A percentile compares a stretch with the other conserved stretches of the same genome.
Evolutionary conservation across 148 eudicot genomes (phyloP).

Genomic region (Dianthus caryophyllus): DNA sequence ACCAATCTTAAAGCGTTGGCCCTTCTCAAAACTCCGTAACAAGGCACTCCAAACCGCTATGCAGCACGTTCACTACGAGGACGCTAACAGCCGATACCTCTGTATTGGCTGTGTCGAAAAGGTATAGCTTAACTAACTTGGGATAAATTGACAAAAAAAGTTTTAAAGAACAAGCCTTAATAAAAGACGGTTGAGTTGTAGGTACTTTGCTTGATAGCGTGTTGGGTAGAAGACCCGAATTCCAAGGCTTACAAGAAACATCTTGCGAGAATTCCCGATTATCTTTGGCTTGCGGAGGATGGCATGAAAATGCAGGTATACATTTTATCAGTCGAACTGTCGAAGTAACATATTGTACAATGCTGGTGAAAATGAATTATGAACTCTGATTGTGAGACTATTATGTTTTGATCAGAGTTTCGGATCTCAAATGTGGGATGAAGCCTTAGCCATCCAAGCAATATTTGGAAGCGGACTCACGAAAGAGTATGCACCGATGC

Average conservation of each 20-base stretch:
- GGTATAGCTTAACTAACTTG: constrained; percentile 20
- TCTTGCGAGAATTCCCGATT: constrained; percentile 61
- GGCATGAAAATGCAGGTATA: constrained; percentile 75
- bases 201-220: constrained; percentile 52
- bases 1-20: constrained; percentile 41
- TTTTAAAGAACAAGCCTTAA: no score
- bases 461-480: constrained; percentile 32
- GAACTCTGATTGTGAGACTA: no score
- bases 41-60: constrained; percentile 41
- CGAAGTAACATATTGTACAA: no score
- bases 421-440: constrained; percentile 60
- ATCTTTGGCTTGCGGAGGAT: constrained; percentile 62
- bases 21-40: constrained; percentile 34
- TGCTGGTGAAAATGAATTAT: no score
- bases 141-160: no score
- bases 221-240: constrained; percentile 73
- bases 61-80: constrained; percentile 50
- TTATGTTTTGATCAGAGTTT: constrained; percentile 29
- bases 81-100: constrained; percentile 43
- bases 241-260: constrained; percentile 55
- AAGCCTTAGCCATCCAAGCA: constrained; percentile 45
- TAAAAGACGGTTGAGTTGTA: constrained; percentile 3
- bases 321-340: no score
- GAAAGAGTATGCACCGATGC: constrained; percentile 36
- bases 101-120: constrained; percentile 52